Conservation (phyloP, 2,329 filamentous ascomycete genomes). For the Diaporthe ilicicola region DNA sequence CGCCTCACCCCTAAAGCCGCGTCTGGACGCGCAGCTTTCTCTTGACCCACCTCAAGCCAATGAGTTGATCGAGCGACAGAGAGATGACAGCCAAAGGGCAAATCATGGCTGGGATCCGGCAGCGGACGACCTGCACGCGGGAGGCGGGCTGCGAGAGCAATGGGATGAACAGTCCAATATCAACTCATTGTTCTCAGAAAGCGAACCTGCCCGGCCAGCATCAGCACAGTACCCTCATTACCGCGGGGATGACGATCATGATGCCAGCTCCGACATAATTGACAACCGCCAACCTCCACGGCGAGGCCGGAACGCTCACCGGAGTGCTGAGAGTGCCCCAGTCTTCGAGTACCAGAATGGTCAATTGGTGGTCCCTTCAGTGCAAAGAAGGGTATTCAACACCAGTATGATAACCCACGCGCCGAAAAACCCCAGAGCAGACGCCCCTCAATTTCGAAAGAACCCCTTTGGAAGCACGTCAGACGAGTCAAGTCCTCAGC, state of each 20-base stretch:
- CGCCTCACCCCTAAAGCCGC: constrained; percentile 16
- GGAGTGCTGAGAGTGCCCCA: constrained; percentile 6
- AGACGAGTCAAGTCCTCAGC: constrained; percentile 25
- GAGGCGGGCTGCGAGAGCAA: constrained; percentile 25
- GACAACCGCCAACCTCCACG: constrained; percentile 31
- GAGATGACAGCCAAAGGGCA: background rate
- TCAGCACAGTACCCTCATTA: background rate
- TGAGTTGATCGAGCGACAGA: background rate
- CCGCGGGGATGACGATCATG: background rate
- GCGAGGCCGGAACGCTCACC: constrained; percentile 19
- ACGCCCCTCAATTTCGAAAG: constrained; percentile 16
- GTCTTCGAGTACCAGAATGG: constrained; percentile 29
- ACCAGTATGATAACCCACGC: constrained; percentile 33
- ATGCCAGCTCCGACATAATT: constrained; percentile 28
- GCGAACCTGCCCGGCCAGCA: constrained; percentile 20
- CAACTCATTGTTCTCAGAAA: constrained; percentile 31
- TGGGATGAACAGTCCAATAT: constrained; percentile 34
- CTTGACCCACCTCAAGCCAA: background rate
- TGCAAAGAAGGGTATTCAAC: constrained; percentile 12
- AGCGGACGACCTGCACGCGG: constrained; percentile 8
- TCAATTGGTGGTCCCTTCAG: constrained; percentile 2
- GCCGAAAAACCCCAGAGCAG: constrained; percentile 16
- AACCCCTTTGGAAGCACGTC: constrained; percentile 31
- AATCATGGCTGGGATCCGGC: constrained; percentile 21
- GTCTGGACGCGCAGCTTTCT: constrained; percentile 5